Percentiles rank a stretch among this genome's conserved stretches.
Conservation (phyloP, 2,329 filamentous ascomycete species). For the Scorias spongiosa region DNA sequence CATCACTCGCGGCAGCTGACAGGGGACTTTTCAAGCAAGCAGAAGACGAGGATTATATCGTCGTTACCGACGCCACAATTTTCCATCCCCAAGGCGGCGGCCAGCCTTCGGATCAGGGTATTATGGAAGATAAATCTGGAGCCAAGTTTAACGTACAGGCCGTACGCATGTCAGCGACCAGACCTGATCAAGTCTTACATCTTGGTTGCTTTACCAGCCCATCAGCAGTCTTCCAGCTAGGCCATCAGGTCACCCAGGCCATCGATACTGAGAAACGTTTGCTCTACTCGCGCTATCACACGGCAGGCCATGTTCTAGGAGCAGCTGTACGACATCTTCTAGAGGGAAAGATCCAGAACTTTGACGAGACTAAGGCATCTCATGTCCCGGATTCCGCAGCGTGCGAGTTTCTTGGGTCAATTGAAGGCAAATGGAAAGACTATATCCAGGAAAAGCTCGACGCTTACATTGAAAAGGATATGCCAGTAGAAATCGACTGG, state of each 20-base stretch:
- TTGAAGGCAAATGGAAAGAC: constrained; percentile 47
- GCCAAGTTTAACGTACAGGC: too few relatives aligned
- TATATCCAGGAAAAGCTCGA: constrained; percentile 47
- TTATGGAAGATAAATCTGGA: too few relatives aligned
- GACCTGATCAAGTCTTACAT: too few relatives aligned
- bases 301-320: constrained; percentile 58
- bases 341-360: constrained; percentile 34
- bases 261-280: constrained; percentile 47
- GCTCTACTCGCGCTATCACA: constrained; percentile 55
- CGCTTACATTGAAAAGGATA: constrained; percentile 38
- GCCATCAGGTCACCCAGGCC: constrained; percentile 36
- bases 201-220: constrained; percentile 1
- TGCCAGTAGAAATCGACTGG: constrained; percentile 50
- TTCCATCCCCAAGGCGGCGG: too few relatives aligned
- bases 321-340: constrained; percentile 47
- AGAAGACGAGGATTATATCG: constrained; percentile 3
- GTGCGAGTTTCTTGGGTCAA: constrained; percentile 53
- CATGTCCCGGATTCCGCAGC: constrained; percentile 54
- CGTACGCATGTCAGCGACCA: too few relatives aligned
- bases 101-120: too few relatives aligned
- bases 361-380: constrained; percentile 55
- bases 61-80: not conserved
- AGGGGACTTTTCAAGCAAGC: constrained; percentile 4
- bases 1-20: constrained; percentile 2
- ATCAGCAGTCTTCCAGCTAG: constrained; percentile 23